These are phyloP conservation scores for Linnemannia zychae DNA, from an alignment of 192 early-diverging fungal genomes.

Conservation along the genomic window DNA sequence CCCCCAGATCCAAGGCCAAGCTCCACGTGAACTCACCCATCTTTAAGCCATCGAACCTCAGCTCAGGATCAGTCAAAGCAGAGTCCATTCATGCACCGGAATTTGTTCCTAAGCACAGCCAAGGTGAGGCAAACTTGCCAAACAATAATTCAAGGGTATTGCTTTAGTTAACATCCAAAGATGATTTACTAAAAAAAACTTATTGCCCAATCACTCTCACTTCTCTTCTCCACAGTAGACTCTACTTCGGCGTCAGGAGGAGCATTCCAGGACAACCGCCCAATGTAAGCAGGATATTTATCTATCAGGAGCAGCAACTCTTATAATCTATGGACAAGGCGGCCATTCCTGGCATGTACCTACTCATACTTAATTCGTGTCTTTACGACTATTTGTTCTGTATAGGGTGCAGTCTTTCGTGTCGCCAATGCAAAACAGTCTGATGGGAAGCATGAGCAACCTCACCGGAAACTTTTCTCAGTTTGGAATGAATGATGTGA, in stretches of 20 bases:
- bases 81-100: constrained; percentile 69
- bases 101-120: constrained; percentile 67
- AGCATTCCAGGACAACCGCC: neutral
- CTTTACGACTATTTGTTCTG: neutral
- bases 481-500: constrained; percentile 46
- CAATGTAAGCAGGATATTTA: neutral
- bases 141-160: neutral
- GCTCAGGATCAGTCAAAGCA: constrained; percentile 61
- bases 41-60: constrained; percentile 67
- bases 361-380: neutral
- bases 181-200: too few species aligned
- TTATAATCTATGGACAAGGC: neutral
- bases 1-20: constrained; percentile 61
- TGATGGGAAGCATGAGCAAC: constrained; percentile 35
- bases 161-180: too few species aligned
- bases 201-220: neutral
- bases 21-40: constrained; percentile 79
- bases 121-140: constrained; percentile 17
- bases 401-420: constrained; percentile 36
- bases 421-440: constrained; percentile 33
- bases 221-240: neutral
- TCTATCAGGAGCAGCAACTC: neutral
- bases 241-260: neutral
- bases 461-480: constrained; percentile 41
- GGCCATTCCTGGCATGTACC: neutral